Conservation (phyloP, 306 rosid genomes). For the Quercus mongolica region DNA sequence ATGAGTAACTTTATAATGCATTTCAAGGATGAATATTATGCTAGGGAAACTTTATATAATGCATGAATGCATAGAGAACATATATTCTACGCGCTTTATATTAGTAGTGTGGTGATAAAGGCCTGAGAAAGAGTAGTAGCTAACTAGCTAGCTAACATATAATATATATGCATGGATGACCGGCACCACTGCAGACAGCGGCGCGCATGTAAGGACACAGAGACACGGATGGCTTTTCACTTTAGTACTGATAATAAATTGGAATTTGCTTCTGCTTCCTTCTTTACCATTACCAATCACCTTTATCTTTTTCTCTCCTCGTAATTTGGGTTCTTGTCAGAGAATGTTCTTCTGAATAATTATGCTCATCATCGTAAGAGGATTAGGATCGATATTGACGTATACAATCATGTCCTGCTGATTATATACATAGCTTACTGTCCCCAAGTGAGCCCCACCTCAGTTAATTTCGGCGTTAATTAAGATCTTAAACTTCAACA, state of each 20-base stretch:
- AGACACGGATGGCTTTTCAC: slow-evolving; percentile 30
- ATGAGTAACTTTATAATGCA: too few species aligned
- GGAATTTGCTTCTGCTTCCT: slow-evolving; percentile 36
- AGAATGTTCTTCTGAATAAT: slow-evolving; percentile 46
- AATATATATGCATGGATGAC: background rate
- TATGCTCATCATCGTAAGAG: slow-evolving; percentile 24
- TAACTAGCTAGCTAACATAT: background rate
- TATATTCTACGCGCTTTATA: background rate
- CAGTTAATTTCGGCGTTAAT: background rate
- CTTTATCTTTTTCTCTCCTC: slow-evolving; percentile 34
- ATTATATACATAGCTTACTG: slow-evolving; percentile 20
- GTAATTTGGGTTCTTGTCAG: slow-evolving; percentile 31
- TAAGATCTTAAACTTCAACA: background rate
- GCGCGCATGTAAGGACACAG: slow-evolving; percentile 31
- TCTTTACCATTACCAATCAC: slow-evolving; percentile 29
- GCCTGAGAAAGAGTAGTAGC: background rate
- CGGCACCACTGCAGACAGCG: background rate
- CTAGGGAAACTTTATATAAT: background rate
- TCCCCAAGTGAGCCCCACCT: background rate
- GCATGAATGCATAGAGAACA: background rate
- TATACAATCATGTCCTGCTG: slow-evolving; percentile 15
- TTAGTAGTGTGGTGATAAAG: background rate
- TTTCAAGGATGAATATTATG: too few species aligned
- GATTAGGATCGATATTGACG: slow-evolving; percentile 11
- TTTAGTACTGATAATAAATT: background rate